These are phyloP conservation scores for Meyerozyma smithsonii DNA, from an alignment of 1,139 yeast species.

Conservation along the genomic window DNA sequence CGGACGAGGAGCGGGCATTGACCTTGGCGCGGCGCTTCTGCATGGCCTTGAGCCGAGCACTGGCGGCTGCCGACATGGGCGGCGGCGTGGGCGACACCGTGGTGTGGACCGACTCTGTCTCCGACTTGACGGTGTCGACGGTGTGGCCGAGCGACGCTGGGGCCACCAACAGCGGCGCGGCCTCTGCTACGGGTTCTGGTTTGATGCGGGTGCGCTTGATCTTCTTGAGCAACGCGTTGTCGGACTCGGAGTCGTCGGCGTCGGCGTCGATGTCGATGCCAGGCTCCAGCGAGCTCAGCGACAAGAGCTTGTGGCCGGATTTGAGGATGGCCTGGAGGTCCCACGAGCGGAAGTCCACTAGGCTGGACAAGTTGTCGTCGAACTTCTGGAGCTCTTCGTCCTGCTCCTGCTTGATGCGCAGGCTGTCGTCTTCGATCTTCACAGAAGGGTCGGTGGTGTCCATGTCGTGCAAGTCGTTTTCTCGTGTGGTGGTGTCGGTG, in stretches of 20 bases:
- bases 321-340: constrained; percentile 59
- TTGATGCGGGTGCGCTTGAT: constrained; percentile 9
- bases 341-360: constrained; percentile 60
- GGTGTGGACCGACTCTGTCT: not conserved
- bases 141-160: constrained; percentile 4
- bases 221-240: constrained; percentile 5
- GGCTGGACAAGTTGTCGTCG: constrained; percentile 42
- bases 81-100: constrained; percentile 9
- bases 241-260: constrained; percentile 12
- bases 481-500: constrained; percentile 26
- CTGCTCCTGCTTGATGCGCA: constrained; percentile 36
- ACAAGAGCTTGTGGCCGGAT: constrained; percentile 67
- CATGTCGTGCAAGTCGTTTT: constrained; percentile 15
- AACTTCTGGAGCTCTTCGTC: constrained; percentile 44
- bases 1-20: constrained; percentile 59
- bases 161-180: constrained; percentile 3
- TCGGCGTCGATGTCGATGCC: constrained; percentile 16
- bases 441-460: constrained; percentile 6
- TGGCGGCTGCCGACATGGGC: constrained; percentile 29
- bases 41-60: constrained; percentile 89
- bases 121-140: constrained; percentile 5
- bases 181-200: constrained; percentile 4
- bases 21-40: constrained; percentile 88
- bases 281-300: constrained; percentile 49
- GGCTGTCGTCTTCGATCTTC: constrained; percentile 20